Evolutionary conservation across 1,139 yeast species (phyloP), one percentile per base, ranked within the genome.

Genomic region (Trichomonascaceae sp.): DNA sequence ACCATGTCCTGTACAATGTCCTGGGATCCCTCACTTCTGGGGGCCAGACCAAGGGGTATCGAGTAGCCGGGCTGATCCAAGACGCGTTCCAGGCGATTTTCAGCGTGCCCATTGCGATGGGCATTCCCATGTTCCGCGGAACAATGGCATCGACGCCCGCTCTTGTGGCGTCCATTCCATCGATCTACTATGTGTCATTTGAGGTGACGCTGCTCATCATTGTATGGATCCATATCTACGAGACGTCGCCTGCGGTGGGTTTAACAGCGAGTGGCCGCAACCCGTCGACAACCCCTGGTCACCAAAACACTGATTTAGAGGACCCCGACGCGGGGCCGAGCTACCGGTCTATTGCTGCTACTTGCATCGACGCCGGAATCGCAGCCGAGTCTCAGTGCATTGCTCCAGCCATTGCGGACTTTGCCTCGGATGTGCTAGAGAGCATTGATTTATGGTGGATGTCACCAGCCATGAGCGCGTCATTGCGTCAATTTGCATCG

Each of bases 401-500:
- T 20, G 23, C 55, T 3, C 46, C 49, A 4, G 39, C 54, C 6
- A 35, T 49, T 23, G 54, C 54, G n/a, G 41, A 47, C 9, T 41
- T 43, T 11, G 46, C 47, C 9, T 54, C 58, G 2, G 56, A 51
- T 26, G 31, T 48, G n/a, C 43, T 49, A n/a, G 53, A 47, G 13
- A 37, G 47, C 3, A 38, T 46, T 16, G 50, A 47, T 26, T 37
- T 47, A n/a, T 54, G 58, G 57, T 51, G 54, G 6, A 35, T 53
- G 26, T 45, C 54, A 2, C 41, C 40, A 22, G 45, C 51, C 11
- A 38, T 54, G 32, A 42, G 53, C 20, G 31, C 41, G 26, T 41
- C 54, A 3, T 26, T 52, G 37, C 39, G 53, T 26, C 41, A 50
- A 4, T 44, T 53, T 39, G 54, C 23, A 6, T 8, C 23, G 6